phyloP scores from a whole-genome alignment of 2,329 filamentous ascomycete genomes.

The Fusarium tjaetaba region DNA sequence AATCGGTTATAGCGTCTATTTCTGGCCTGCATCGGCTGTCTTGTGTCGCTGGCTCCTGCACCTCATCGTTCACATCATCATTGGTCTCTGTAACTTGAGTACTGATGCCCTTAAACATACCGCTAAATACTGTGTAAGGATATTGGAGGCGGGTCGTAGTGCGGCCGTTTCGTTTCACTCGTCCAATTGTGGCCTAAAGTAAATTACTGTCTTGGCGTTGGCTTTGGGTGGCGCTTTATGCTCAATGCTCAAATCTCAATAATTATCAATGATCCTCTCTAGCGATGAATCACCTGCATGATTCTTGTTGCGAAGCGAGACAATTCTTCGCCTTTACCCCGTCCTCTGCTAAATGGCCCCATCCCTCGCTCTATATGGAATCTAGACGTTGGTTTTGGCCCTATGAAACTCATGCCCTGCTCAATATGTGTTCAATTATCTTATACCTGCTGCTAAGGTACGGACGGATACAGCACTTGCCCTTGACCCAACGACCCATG shows the following conservation, averaged over 20 bases:
- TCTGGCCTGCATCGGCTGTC: conserved; percentile 11
- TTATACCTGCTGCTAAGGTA: background rate
- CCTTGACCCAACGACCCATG: conserved; percentile 1
- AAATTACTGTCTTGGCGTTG: conserved; percentile 37
- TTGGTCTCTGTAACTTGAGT: background rate
- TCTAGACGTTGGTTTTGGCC: background rate
- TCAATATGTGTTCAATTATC: conserved; percentile 22
- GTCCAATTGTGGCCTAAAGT: conserved; percentile 32
- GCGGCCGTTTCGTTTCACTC: conserved; percentile 42
- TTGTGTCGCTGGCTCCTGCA: conserved; percentile 16
- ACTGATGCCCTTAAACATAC: background rate
- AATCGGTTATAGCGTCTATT: background rate
- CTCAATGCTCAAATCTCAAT: conserved; percentile 21
- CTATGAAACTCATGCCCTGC: background rate
- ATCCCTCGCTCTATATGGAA: background rate
- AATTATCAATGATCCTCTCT: background rate
- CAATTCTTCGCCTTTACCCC: conserved; percentile 1
- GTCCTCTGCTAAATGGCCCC: background rate
- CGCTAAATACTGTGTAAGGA: conserved; percentile 16
- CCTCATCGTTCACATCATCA: background rate
- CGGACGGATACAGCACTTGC: background rate
- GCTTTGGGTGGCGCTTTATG: conserved; percentile 20
- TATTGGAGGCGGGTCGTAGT: conserved; percentile 24
- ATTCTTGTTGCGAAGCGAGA: background rate
- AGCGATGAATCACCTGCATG: background rate